Percentiles rank a stretch among this genome's conserved stretches.
These are phyloP conservation scores for Umbilicus rupestris DNA, from an alignment of 164 flowering plant species.

Conservation along the genomic window DNA sequence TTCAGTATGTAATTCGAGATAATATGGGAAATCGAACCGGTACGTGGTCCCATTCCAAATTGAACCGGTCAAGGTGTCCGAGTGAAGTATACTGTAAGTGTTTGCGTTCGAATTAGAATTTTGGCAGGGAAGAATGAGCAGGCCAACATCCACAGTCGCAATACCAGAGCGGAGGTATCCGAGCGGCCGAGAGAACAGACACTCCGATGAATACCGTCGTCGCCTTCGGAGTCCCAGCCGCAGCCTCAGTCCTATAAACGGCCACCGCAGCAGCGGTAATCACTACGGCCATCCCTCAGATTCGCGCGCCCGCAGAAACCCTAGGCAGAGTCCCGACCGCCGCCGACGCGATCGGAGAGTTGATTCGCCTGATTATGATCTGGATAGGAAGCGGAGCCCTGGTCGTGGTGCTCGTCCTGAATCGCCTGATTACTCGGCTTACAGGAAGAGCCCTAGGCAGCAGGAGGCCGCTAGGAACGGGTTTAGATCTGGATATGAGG, in stretches of 20 bases:
- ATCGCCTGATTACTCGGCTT: slow-evolving; percentile 13
- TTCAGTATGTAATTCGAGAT: too few relatives aligned
- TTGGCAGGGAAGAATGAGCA: neutral
- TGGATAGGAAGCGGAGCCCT: neutral
- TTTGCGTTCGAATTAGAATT: neutral
- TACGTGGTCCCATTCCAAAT: too few relatives aligned
- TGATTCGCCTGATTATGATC: neutral
- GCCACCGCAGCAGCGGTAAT: slow-evolving; percentile 12
- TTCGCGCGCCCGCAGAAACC: slow-evolving; percentile 19
- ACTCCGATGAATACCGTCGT: slow-evolving; percentile 10
- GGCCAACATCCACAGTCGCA: slow-evolving; percentile 9
- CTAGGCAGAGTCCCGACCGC: slow-evolving; percentile 19
- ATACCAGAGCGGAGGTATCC: slow-evolving; percentile 4
- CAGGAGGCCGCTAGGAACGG: slow-evolving; percentile 11
- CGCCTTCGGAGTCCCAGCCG: slow-evolving; percentile 14
- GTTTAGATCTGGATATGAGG: neutral
- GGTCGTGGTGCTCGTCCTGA: neutral
- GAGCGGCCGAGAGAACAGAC: slow-evolving; percentile 8
- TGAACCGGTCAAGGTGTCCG: too few relatives aligned
- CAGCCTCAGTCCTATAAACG: slow-evolving; percentile 13
- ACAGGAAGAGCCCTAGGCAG: slow-evolving; percentile 17
- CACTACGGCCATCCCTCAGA: slow-evolving; percentile 13
- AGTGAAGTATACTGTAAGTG: too few relatives aligned
- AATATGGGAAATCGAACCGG: too few relatives aligned
- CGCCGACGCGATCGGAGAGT: neutral